Conservation (phyloP, 2,329 filamentous ascomycete species). For the Fusarium heterosporum region DNA sequence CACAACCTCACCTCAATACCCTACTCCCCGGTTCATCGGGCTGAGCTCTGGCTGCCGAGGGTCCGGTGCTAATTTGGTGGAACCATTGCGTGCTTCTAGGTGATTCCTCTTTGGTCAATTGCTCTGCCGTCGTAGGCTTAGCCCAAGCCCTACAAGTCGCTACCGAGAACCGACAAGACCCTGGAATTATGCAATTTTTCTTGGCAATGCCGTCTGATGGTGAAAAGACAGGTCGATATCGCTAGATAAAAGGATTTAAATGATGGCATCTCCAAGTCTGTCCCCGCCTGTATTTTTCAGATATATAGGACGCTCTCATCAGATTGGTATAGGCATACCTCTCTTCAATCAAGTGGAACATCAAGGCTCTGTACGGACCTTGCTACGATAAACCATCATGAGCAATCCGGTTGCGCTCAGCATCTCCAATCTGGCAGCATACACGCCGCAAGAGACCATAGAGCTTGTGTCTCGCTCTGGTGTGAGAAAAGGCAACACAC, state of each 20-base stretch:
- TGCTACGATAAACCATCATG: constrained; percentile 11
- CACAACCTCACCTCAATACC: too few species aligned
- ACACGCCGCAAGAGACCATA: constrained; percentile 39
- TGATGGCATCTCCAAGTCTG: background rate
- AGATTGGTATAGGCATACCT: background rate
- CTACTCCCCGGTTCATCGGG: too few species aligned
- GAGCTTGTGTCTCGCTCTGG: constrained; percentile 40
- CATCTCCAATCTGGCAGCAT: constrained; percentile 36
- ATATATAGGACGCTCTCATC: background rate
- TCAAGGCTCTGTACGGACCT: background rate
- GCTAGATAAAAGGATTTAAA: background rate
- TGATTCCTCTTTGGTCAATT: background rate
- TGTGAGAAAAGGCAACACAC: constrained; percentile 35
- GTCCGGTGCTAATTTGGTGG: too few species aligned
- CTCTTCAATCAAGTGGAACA: background rate
- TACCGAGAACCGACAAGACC: background rate
- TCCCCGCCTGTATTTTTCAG: background rate
- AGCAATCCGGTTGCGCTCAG: constrained; percentile 33
- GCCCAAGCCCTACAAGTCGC: background rate
- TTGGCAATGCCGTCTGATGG: background rate
- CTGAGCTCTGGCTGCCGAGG: too few species aligned
- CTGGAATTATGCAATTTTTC: background rate
- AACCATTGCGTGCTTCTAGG: too few species aligned
- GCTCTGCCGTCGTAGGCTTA: background rate
- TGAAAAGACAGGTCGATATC: constrained; percentile 6